Evolutionary conservation across 108 stramenopile genomes (phyloP), one percentile per base, ranked within the genome.

Genomic region (Aurantiochytrium sp.): DNA sequence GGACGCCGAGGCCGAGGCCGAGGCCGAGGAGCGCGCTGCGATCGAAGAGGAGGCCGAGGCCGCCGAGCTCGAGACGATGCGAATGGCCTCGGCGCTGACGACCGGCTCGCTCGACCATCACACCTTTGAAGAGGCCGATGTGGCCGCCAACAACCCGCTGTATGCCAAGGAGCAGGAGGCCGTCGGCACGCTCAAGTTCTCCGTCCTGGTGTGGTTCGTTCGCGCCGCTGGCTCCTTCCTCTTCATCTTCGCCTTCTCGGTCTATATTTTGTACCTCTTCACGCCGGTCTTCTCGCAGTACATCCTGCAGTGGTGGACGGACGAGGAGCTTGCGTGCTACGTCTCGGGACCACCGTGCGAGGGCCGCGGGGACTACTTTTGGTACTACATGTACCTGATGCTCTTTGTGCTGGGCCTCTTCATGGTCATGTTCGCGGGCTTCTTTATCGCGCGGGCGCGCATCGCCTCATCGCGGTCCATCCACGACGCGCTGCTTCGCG

Each of bases 331-430:
- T 15, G n/a, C 2, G 39, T 65, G 59, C 59, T 65, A 65, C 59
- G 36, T 39, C 10, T 22, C 42, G 6, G 73, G 73, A 12, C 45
- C 39, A 41, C 39, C 42, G 10, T 41, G 39, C 73, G 42, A 81
- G 32, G 42, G 42, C 6, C 39, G 45, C 6, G 73, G 73, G 10
- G 73, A 81, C 3, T 48, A 1, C 19, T 81, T 81, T 2, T 81
- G 73, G 73, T 81, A 96, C 88, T 89, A 95, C 54, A 92, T 96
- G 3, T 97, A 95, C 89, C 94, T 94, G 31, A 87, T 93, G 5
- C 94, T 96, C 89, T 39, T 85, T n/a, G 85, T 55, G 24, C 1
- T 55, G 37, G 69, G 42, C 69, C 4, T 85, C 19, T 27, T 54
- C 4, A 50, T 88, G n/a, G 30, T 37, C 36, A 52, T 88, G 34